Evolutionary conservation across 441 rosid genomes (phyloP), one percentile per base, ranked within the genome.

Genomic region (Corymbia calophylla): DNA sequence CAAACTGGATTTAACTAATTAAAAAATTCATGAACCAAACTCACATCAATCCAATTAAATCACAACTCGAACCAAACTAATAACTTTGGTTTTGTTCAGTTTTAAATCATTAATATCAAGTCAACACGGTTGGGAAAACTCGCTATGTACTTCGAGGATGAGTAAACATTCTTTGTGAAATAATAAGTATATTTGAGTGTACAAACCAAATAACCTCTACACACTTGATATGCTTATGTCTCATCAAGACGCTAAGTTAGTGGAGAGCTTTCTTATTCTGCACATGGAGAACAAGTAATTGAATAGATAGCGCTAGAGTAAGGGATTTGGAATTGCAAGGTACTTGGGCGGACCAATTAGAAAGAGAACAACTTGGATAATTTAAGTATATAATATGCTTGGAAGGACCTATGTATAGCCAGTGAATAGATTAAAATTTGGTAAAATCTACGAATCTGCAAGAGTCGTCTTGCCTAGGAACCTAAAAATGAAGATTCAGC

Each of bases 391-490:
- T 53, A 15, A 18, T 18, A 53, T 53, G 16, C 53, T 5, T 4
- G 39, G 73, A 64, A 31, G 39, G 73, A 64, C 39, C 73, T 15
- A 64, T 3, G 21, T n/a, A 64, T 64, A 64, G 39, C 39, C 9
- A 5, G 73, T 15, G 39, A 64, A 64, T n/a, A 64, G 73, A 64
- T 64, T n/a, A 35, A 5, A n/a, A 1, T 64, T 64, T 64, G 39
- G 39, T 31, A 64, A 64, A 64, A 64, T 64, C 39, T 64, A 64
- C 21, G 7, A n/a, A 35, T 15, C 73, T 64, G 32, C 73, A 64
- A 3, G 21, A 19, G n/a, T 9, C 73, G 73, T n/a, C 39, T 64
- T 0, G 11, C n/a, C 3, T 17, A 64, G 35, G 0, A n/a, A 64
- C 73, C 39, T 29, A 15, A 64, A 64, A 4, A n/a, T 64, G 73